A percentile compares a stretch with the other conserved stretches of the same genome.
Conservation (phyloP, 208 protist species). For the Tritrichomonas musculus region DNA sequence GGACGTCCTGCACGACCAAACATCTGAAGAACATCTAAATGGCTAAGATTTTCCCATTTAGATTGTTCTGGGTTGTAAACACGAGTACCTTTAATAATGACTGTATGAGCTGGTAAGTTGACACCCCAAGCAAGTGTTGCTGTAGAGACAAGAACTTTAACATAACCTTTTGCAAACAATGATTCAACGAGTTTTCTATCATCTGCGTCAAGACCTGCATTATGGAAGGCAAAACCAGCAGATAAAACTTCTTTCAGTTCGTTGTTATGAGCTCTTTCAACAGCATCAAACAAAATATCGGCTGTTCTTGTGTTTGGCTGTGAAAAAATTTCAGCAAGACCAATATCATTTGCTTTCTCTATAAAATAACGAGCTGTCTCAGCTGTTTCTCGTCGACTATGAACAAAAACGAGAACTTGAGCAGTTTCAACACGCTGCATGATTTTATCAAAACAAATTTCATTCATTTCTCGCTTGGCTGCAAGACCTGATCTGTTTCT, state of each 20-base stretch:
- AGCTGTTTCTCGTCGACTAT: slow-evolving; percentile 93
- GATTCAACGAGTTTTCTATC: slow-evolving; percentile 90
- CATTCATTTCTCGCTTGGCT: slow-evolving; percentile 83
- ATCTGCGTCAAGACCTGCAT: slow-evolving; percentile 87
- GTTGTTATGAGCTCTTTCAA: slow-evolving; percentile 54
- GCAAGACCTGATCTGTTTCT: slow-evolving; percentile 77
- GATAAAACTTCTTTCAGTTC: slow-evolving; percentile 76
- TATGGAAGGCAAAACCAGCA: slow-evolving; percentile 95
- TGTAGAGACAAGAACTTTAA: slow-evolving; percentile 91
- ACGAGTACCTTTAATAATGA: slow-evolving; percentile 99
- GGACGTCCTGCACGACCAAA: slow-evolving; percentile 94
- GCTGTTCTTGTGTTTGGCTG: background rate
- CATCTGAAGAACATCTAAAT: slow-evolving; percentile 98
- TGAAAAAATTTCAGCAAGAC: background rate
- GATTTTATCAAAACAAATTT: slow-evolving; percentile 73
- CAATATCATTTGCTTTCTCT: slow-evolving; percentile 54
- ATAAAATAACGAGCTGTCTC: slow-evolving; percentile 78
- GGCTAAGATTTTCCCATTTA: slow-evolving; percentile 78
- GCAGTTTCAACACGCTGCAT: background rate
- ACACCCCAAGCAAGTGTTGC: slow-evolving; percentile 99
- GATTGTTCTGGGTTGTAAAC: slow-evolving; percentile 94
- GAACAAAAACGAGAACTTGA: slow-evolving; percentile 97
- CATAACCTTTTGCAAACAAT: slow-evolving; percentile 84
- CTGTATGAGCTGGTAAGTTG: slow-evolving; percentile 97
- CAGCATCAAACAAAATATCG: slow-evolving; percentile 59